Conservation (phyloP, 1,284 basidiomycete genomes). For the Sanghuangporus sanghuang region DNA sequence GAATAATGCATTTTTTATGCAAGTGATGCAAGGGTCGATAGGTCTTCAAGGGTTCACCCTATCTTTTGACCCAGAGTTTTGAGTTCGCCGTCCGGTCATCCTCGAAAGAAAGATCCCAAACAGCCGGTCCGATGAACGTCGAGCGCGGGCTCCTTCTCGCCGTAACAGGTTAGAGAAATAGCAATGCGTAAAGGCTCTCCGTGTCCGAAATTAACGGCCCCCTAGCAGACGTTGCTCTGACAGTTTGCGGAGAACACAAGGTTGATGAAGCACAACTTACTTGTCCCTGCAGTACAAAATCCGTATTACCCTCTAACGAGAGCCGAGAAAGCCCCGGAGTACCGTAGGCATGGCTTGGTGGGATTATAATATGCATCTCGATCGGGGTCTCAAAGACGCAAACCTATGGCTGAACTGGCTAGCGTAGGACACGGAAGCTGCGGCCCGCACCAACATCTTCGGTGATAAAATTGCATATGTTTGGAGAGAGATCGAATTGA, state of each 20-base stretch:
- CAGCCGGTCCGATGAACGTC: neutral
- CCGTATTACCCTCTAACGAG: neutral
- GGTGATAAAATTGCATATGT: too few species aligned
- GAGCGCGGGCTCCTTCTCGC: neutral
- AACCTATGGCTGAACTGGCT: neutral
- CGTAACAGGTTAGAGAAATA: neutral
- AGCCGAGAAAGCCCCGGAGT: neutral
- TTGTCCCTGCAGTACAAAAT: neutral
- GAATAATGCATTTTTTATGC: neutral
- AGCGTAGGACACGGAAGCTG: neutral
- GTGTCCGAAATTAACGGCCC: neutral
- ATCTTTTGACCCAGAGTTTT: neutral
- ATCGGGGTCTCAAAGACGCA: too few species aligned
- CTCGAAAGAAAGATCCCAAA: neutral
- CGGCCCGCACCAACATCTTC: too few species aligned
- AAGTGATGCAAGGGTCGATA: neutral
- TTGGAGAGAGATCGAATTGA: too few species aligned
- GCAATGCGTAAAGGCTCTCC: neutral
- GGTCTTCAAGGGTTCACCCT: neutral
- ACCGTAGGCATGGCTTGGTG: neutral
- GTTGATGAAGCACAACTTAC: neutral
- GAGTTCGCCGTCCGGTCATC: neutral
- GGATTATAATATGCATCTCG: neutral
- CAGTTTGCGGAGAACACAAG: neutral
- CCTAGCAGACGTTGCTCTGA: neutral